phyloP scores from a whole-genome alignment of 495 filamentous ascomycete genomes.

The Annulohypoxylon nitens region DNA sequence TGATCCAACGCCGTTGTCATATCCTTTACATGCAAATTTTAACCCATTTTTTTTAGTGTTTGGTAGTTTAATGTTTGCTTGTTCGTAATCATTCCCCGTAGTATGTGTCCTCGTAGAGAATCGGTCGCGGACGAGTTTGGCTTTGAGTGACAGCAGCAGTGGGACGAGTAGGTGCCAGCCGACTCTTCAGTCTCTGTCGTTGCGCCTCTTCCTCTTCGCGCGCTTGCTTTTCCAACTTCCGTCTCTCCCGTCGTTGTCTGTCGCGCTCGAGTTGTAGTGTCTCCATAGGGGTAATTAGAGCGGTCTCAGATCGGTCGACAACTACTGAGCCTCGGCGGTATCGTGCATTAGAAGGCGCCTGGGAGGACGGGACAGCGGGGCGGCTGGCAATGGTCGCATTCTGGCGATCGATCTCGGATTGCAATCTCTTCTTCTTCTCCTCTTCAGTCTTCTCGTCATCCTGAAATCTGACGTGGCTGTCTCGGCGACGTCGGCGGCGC shows the following conservation, averaged over 20 bases:
- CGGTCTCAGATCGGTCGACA: conserved; percentile 27
- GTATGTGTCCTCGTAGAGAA: conserved; percentile 22
- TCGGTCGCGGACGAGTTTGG: conserved; percentile 20
- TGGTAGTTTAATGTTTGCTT: neutral
- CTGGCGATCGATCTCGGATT: conserved; percentile 55
- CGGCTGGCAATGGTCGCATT: conserved; percentile 51
- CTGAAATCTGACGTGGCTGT: conserved; percentile 43
- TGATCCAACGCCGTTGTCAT: conserved; percentile 33
- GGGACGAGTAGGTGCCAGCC: conserved; percentile 34
- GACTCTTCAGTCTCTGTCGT: conserved; percentile 42
- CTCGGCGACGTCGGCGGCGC: conserved; percentile 41
- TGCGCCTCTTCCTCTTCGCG: conserved; percentile 49
- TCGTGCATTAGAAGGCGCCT: conserved; percentile 18
- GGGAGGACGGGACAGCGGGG: conserved; percentile 34
- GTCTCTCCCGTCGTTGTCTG: conserved; percentile 34
- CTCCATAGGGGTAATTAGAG: conserved; percentile 38
- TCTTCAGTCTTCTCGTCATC: conserved; percentile 51
- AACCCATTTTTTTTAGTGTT: conserved; percentile 26
- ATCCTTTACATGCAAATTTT: conserved; percentile 34
- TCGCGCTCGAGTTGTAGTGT: conserved; percentile 42
- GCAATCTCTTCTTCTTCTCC: conserved; percentile 52
- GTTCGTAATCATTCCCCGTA: conserved; percentile 32
- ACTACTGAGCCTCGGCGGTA: conserved; percentile 51
- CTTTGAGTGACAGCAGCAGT: conserved; percentile 23
- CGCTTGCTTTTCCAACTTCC: conserved; percentile 19